Evolutionary conservation across 805 yeast species (phyloP), one percentile per base, ranked within the genome.

Genomic region (Kluyveromyces dobzhanskii): DNA sequence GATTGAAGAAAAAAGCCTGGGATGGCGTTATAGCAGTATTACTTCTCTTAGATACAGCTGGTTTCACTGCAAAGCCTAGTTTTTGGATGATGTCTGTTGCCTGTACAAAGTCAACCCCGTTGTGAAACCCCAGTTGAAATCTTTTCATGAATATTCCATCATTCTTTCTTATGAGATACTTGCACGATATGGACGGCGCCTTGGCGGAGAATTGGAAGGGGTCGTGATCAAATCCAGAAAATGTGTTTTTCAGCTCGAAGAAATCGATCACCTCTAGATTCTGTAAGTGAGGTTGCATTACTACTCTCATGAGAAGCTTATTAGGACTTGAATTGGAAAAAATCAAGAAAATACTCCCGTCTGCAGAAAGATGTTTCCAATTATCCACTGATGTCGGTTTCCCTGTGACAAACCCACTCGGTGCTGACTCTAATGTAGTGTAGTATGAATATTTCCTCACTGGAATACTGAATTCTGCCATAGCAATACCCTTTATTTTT

Each of bases 111-210:
- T 51, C 58, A 3, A 23, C 25, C 2, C 32, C 41, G 27, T 38
- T 42, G 3, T 19, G 21, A 17, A 56, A 47, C 7, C 45, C 44
- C 3, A 57, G 32, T 40, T 57, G 62, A 33, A 57, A 57, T 17
- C 61, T 39, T 33, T 39, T 51, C 32, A 56, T 28, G 13, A 34
- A 40, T 13, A 32, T 29, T 4, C 41, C 32, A 17, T 36, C 37
- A 17, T 36, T 36, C 7, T 29, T 31, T 4, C 18, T 13, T 7
- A 40, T 28, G 17, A 57, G 31, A 39, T 55, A 55, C 37, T 57
- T 57, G 36, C 60, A 55, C 12, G 60, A 47, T 4, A 57, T 40
- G 1, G 55, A 42, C 1, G 62, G 62, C 1, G 42, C 44, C 14
- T 43, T 44, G 7, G 44, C 50, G 4, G 59, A 46, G 26, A 54